Evolutionary conservation across 106 monocot species (phyloP).

Genomic region (Allium cepa): DNA sequence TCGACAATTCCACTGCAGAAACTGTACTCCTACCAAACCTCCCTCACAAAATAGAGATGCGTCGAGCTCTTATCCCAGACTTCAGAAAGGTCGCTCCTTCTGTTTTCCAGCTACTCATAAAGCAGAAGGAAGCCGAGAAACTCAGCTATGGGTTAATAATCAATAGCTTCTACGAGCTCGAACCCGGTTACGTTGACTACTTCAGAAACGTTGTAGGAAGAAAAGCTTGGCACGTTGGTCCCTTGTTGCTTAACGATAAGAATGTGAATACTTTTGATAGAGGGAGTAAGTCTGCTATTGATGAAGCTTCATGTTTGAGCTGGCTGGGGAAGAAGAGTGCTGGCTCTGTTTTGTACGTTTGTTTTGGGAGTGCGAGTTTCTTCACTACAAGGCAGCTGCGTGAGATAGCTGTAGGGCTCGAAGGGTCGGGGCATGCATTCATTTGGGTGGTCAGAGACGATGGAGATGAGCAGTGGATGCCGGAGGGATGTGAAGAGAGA

Average conservation of each 20-base stretch:
- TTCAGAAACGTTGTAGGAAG: not conserved
- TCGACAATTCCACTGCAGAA: not conserved
- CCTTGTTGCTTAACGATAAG: not conserved
- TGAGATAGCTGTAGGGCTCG: slow-evolving; percentile 20
- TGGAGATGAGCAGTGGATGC: slow-evolving; percentile 4
- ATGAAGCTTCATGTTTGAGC: not conserved
- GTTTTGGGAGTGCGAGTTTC: slow-evolving; percentile 16
- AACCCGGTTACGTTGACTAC: slow-evolving; percentile 8
- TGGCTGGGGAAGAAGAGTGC: slow-evolving; percentile 18
- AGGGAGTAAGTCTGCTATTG: too few species aligned
- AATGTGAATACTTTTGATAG: not conserved
- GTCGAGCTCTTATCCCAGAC: not conserved
- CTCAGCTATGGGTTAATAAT: slow-evolving; percentile 5
- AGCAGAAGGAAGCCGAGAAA: not conserved
- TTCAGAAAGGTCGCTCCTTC: not conserved
- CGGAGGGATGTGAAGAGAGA: slow-evolving; percentile 7
- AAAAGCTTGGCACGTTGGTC: slow-evolving; percentile 15
- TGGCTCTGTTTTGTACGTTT: slow-evolving; percentile 19
- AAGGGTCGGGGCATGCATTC: not conserved
- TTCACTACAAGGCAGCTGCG: slow-evolving; percentile 8
- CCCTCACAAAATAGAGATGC: slow-evolving; percentile 24
- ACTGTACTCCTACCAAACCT: slow-evolving; percentile 19
- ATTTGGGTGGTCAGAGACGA: slow-evolving; percentile 12
- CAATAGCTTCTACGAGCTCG: slow-evolving; percentile 18
- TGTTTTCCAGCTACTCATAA: not conserved